Percentiles rank a stretch among this genome's conserved stretches.
These are phyloP conservation scores for Austroboletus novae-zelandiae DNA, from an alignment of 1,284 basidiomycete genomes.

Conservation along the genomic window DNA sequence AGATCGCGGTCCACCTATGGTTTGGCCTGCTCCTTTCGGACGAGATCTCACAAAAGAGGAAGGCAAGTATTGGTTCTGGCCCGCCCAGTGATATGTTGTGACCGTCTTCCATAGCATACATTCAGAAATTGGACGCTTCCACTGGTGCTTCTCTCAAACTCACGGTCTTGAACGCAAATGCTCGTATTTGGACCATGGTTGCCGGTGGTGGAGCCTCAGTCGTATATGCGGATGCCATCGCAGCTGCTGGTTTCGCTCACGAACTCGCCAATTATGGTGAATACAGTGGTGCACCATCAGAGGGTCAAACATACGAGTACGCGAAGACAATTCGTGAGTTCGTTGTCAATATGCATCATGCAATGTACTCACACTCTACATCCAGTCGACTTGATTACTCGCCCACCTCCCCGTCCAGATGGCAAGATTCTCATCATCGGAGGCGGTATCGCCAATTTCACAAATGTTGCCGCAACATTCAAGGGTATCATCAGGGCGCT, in stretches of 20 bases:
- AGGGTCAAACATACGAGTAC: slow-evolving; percentile 99
- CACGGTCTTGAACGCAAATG: slow-evolving; percentile 92
- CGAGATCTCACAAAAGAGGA: slow-evolving; percentile 98
- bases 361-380: slow-evolving; percentile 3
- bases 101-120: slow-evolving; percentile 64
- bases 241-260: slow-evolving; percentile 93
- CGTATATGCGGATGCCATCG: slow-evolving; percentile 94
- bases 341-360: background rate
- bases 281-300: slow-evolving; percentile 98
- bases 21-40: slow-evolving; percentile 97
- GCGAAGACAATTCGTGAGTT: slow-evolving; percentile 92
- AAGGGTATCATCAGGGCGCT: slow-evolving; percentile 99
- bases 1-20: slow-evolving; percentile 97
- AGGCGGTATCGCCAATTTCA: slow-evolving; percentile 99
- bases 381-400: slow-evolving; percentile 89
- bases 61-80: slow-evolving; percentile 14
- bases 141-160: slow-evolving; percentile 98
- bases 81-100: background rate
- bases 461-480: slow-evolving; percentile 98
- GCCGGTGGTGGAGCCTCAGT: slow-evolving; percentile 87
- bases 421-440: slow-evolving; percentile 99
- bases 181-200: slow-evolving; percentile 99
- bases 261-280: slow-evolving; percentile 99
- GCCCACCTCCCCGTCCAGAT: slow-evolving; percentile 76
- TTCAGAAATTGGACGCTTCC: slow-evolving; percentile 95